Base-by-base conservation (phyloP, 352 stramenopile species). In the Phytophthora aleatoria region DNA sequence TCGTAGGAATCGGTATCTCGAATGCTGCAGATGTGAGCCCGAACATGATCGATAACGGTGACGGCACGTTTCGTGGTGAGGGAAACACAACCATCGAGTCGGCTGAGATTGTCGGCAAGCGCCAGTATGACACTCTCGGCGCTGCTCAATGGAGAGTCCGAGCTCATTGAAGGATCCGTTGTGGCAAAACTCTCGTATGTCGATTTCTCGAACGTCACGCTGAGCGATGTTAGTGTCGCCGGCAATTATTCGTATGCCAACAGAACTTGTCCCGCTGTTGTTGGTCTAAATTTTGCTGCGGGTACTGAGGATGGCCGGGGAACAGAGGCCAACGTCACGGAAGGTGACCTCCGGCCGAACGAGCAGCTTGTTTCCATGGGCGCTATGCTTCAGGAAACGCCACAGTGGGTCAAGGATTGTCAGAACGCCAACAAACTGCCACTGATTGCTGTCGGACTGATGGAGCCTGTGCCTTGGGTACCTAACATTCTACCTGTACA, bases 401-500 rank as follows among this genome's bases (percentile, higher is more conserved):
- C 77, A 0, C 50, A 67, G 49, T 85, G 76, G 78, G 66, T 80
- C 5, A 60, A 83, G 36, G 55, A 72, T 16, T 87, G 78, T 48
- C 78, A 87, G 35, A 58, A 53, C 11, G 24, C 51, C 26, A 70
- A 83, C 50, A 87, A 85, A 28, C 58, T 78, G 0, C 71, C 68
- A 13, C 26, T 87, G 31, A 27, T 87, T 1, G 71, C 76, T 0
- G 64, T 73, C 10, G 79, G 76, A 0, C 54, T 84, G 15, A 81
- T 84, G 61, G 64, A 72, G 36, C 77, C 75, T 0, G 59, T 68
- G 30, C 73, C 72, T 1, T 88, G 74, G 76, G 61, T 71, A 47
- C 80, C 82, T 0, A 68, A 57, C 4, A 65, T 89, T n/a, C 47
- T 91, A 9, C 77, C 80, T 2, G 67, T 91, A 5, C 80, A 90